These are phyloP conservation scores for Mycena capillaripes DNA, from an alignment of 768 basidiomycete species.

Conservation along the genomic window DNA sequence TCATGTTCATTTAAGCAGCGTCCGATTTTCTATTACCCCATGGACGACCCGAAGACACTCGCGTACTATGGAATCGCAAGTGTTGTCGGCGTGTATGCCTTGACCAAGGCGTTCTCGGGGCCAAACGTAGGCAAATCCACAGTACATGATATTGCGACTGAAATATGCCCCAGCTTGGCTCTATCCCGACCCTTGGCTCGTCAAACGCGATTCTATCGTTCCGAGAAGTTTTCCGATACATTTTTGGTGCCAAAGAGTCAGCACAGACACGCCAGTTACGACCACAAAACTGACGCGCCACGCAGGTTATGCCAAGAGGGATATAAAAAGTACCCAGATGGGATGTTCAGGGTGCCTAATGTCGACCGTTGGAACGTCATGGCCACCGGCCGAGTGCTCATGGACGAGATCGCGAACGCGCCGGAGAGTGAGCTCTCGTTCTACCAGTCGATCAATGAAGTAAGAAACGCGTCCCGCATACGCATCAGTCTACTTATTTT, in stretches of 20 bases:
- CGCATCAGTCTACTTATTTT: neutral
- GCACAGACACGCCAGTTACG: neutral
- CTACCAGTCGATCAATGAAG: slow-evolving; percentile 44
- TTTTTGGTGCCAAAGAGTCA: slow-evolving; percentile 31
- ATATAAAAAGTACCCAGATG: slow-evolving; percentile 39
- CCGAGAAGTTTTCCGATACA: slow-evolving; percentile 34
- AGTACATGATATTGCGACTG: neutral
- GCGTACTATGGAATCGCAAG: slow-evolving; percentile 12
- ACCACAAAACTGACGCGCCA: neutral
- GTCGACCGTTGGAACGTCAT: slow-evolving; percentile 31
- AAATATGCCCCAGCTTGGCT: slow-evolving; percentile 11
- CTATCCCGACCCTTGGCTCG: slow-evolving; percentile 44
- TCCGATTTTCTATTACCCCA: neutral
- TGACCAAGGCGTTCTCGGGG: slow-evolving; percentile 22
- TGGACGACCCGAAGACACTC: slow-evolving; percentile 21
- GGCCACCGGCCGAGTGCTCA: slow-evolving; percentile 15
- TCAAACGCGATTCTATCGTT: slow-evolving; percentile 42
- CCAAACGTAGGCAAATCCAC: slow-evolving; percentile 14
- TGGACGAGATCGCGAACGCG: slow-evolving; percentile 51
- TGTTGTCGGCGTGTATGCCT: slow-evolving; percentile 1
- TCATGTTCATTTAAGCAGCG: neutral
- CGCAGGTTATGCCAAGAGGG: slow-evolving; percentile 38
- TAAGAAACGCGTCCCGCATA: slow-evolving; percentile 8
- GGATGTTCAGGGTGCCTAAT: slow-evolving; percentile 17
- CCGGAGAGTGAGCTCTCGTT: slow-evolving; percentile 48